These are phyloP conservation scores for Tolypocladium guangdongense DNA, from an alignment of 2,329 filamentous ascomycete species.

Conservation along the genomic window DNA sequence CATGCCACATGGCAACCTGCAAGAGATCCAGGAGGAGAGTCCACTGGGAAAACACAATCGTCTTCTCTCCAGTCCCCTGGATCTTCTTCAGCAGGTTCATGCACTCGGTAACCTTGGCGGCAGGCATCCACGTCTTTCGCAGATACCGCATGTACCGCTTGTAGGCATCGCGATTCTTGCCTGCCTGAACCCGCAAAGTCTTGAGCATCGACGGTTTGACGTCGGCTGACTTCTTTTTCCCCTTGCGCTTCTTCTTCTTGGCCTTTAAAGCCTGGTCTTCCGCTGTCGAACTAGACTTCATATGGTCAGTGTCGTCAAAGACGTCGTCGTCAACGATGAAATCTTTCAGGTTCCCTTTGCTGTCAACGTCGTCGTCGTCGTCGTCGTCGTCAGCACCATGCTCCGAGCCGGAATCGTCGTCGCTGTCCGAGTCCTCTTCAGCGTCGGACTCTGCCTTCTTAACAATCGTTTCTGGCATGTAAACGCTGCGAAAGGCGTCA, in stretches of 20 bases:
- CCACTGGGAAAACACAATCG: slow-evolving; percentile 71
- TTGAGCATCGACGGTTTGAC: slow-evolving; percentile 47
- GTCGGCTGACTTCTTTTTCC: slow-evolving; percentile 30
- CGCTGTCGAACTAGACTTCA: slow-evolving; percentile 45
- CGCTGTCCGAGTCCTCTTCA: slow-evolving; percentile 17
- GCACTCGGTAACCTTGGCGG: slow-evolving; percentile 73
- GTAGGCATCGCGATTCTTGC: slow-evolving; percentile 53
- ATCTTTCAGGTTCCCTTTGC: slow-evolving; percentile 22
- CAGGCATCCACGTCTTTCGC: slow-evolving; percentile 58
- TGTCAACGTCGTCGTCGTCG: slow-evolving; percentile 12
- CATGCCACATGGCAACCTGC: slow-evolving; percentile 59
- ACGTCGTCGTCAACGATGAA: slow-evolving; percentile 19
- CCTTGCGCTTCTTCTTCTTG: slow-evolving; percentile 16
- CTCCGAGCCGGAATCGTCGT: slow-evolving; percentile 2
- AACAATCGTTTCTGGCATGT: slow-evolving; percentile 45
- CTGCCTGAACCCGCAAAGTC: slow-evolving; percentile 53
- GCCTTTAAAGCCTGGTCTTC: slow-evolving; percentile 19
- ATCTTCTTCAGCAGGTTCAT: slow-evolving; percentile 62
- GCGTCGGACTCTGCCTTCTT: slow-evolving; percentile 22
- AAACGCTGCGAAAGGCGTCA: slow-evolving; percentile 59
- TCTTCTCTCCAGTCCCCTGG: slow-evolving; percentile 51
- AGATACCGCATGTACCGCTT: slow-evolving; percentile 60
- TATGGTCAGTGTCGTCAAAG: slow-evolving; percentile 25
- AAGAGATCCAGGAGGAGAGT: slow-evolving; percentile 64
- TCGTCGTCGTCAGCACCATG: slow-evolving; percentile 8